Percentiles rank a stretch among this genome's conserved stretches.
Evolutionary conservation across 140 eudicot species (phyloP).

Genomic region (Erigeron philadelphicus): DNA sequence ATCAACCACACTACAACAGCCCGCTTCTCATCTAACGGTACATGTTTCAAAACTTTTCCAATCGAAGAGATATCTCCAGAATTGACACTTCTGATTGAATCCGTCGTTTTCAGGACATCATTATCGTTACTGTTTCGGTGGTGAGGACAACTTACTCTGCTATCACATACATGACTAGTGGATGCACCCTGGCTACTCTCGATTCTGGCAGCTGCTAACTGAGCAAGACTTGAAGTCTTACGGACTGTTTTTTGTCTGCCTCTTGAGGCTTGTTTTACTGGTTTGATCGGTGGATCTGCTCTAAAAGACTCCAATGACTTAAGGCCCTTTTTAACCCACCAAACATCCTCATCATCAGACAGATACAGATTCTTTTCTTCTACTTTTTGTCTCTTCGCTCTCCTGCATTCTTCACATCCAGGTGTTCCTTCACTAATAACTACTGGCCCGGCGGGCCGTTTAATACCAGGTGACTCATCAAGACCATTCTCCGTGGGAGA

Average conservation of each 20-base stretch:
- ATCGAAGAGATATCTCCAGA: constrained; percentile 52
- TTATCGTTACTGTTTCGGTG: constrained; percentile 52
- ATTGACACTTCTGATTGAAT: constrained; percentile 32
- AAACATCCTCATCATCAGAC: constrained; percentile 69
- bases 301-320: constrained; percentile 54
- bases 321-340: constrained; percentile 76
- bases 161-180: constrained; percentile 94
- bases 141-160: constrained; percentile 65
- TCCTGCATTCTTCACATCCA: constrained; percentile 95
- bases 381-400: constrained; percentile 67
- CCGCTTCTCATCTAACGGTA: constrained; percentile 65
- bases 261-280: constrained; percentile 70
- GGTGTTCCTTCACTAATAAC: constrained; percentile 60
- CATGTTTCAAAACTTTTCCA: constrained; percentile 64
- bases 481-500: constrained; percentile 31
- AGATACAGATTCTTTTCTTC: constrained; percentile 60
- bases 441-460: constrained; percentile 36
- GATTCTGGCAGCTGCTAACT: constrained; percentile 82
- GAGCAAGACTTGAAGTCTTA: constrained; percentile 89
- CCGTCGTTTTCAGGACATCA: constrained; percentile 44
- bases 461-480: constrained; percentile 51
- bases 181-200: constrained; percentile 99
- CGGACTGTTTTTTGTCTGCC: constrained; percentile 87
- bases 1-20: constrained; percentile 62
- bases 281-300: constrained; percentile 80